Evolutionary conservation across 345 rosid genomes (phyloP).

Genomic region (Lumnitzera racemosa): DNA sequence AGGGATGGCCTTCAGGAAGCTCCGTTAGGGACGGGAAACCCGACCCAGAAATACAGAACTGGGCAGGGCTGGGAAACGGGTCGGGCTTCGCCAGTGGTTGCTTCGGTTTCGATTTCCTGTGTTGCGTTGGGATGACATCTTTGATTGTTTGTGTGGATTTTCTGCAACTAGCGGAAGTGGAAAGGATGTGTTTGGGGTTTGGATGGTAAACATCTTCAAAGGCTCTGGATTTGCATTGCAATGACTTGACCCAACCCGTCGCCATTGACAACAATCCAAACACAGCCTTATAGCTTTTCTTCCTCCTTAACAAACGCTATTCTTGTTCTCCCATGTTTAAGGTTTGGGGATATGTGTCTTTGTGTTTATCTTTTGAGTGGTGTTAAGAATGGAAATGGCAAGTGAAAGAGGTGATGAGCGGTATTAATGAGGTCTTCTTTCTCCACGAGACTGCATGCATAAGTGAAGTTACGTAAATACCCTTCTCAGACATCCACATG

Average conservation of each 20-base stretch:
- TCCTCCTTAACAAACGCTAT: background rate
- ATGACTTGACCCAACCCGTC: conserved; percentile 76
- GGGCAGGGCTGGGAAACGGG: conserved; percentile 15
- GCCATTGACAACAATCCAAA: conserved; percentile 39
- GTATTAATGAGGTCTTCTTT: conserved; percentile 26
- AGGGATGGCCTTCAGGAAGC: conserved; percentile 78
- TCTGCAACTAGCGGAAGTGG: conserved; percentile 61
- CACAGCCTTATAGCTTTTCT: conserved; percentile 5
- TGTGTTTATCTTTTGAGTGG: background rate
- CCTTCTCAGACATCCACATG: conserved; percentile 25
- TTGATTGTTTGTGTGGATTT: conserved; percentile 48
- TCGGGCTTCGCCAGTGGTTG: conserved; percentile 10
- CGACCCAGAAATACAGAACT: conserved; percentile 38
- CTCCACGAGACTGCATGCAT: background rate
- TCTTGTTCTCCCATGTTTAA: background rate
- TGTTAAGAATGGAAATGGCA: background rate
- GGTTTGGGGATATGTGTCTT: background rate
- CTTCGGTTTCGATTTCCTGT: conserved; percentile 13
- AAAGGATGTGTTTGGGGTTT: conserved; percentile 28
- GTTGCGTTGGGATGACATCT: conserved; percentile 55
- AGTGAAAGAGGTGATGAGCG: conserved; percentile 18
- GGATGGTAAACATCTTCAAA: conserved; percentile 76
- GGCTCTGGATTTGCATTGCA: conserved; percentile 91
- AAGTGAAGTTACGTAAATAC: conserved; percentile 17
- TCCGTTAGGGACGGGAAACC: conserved; percentile 61